Base-by-base conservation (phyloP, 2,329 filamentous ascomycete genomes). In the Fusarium protoensiforme region DNA sequence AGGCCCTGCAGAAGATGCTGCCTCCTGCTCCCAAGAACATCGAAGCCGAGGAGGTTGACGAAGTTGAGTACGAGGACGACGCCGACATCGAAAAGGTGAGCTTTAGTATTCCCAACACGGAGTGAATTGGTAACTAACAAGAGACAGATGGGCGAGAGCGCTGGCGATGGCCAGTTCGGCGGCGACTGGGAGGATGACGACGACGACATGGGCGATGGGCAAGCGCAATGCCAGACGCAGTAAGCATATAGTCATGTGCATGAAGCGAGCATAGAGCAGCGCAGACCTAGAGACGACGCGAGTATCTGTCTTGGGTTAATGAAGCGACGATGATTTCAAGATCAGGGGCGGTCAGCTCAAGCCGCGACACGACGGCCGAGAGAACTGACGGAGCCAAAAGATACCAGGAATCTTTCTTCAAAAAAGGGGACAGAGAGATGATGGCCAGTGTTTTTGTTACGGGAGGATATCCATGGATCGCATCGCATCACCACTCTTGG, bases 1-100 rank as follows among this genome's bases (percentile, higher is more conserved):
- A 92, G 64, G 89, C 90, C 53, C 86, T 99, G 65, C 86, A 89
- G 78, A 93, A 94, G 77, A 87, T 97, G 31, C 87, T 99, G 14
- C 96, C 96, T 1, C 85, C 89, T 11, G 88, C 89, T 1, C 80
- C 84, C 0, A 84, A 88, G 6, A 84, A 88, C 11, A 92, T 96
- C 71, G 86, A 90, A 72, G 90, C 91, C 0, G 92, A 96, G 0
- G 91, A 93, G 67, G 87, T 95, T 10, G 96, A 98, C 66, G 95
- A 98, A 74, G 94, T 98, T 1, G 90, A 94, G 4, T 97, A 94
- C 77, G 93, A 98, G 71, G 89, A 90, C n/a, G 90, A 95, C 73
- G 94, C 91, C 5, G 92, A 95, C 77, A 89, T 98, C 75, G 94
- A 98, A 60, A 91, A 95, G 78, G 91, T 92, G 82, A 83, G 87